phyloP scores from a whole-genome alignment of 192 early-diverging fungal genomes.

The Coemansia sp. region DNA sequence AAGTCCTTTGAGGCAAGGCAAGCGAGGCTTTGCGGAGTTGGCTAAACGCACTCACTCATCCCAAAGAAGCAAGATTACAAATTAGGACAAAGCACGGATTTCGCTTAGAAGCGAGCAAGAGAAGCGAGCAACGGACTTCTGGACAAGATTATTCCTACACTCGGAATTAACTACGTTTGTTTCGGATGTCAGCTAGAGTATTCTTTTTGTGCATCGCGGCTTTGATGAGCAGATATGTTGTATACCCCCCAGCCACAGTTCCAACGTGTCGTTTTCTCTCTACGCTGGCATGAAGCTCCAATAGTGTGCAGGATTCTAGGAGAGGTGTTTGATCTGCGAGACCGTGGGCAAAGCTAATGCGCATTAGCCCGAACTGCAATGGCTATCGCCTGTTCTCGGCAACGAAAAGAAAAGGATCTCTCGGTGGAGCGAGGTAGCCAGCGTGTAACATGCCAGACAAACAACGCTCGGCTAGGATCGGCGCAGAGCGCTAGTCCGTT shows the following conservation, averaged over 20 bases:
- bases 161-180: background rate
- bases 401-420: background rate
- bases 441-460: background rate
- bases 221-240: background rate
- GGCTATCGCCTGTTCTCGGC: background rate
- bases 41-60: background rate
- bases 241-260: background rate
- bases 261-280: background rate
- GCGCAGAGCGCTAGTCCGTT: background rate
- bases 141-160: background rate
- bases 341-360: background rate
- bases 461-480: background rate
- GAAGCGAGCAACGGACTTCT: slow-evolving; percentile 1
- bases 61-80: background rate
- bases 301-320: background rate
- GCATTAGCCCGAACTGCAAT: background rate
- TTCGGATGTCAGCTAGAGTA: background rate
- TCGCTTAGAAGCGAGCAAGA: background rate
- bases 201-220: background rate
- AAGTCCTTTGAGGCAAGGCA: background rate
- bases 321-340: slow-evolving; percentile 1
- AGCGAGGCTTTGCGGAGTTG: slow-evolving; percentile 3
- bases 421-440: background rate
- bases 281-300: background rate
- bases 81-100: background rate